Evolutionary conservation across 2,329 filamentous ascomycete genomes (phyloP), one percentile per base, ranked within the genome.

Genomic region (Botryotinia calthae): DNA sequence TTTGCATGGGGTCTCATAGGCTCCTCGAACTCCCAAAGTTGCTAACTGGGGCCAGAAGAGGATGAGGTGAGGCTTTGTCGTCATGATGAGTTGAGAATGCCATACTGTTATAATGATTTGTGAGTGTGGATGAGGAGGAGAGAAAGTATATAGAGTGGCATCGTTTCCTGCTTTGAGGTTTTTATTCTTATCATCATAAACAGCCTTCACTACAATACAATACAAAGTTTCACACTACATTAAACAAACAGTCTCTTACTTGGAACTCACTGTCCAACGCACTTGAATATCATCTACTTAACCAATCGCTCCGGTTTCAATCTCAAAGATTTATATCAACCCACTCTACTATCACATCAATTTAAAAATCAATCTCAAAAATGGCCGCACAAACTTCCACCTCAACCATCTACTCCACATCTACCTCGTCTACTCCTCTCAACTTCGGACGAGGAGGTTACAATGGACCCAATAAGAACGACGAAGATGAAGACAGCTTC

Each of bases 361-460:
- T 56, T 18, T 59, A 54, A 72, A n/a, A 31, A 25, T 54, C n/a
- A 61, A 37, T 28, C 37, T 44, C 46, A n/a, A 67, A 67, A 76
- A 79, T 79, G 78, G 73, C 76, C 46, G 74, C 74, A 70, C 73
- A 73, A 63, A 74, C 69, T 40, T 67, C 40, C 63, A 61, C 70
- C 25, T 67, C 25, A 64, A 72, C 40, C 51, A 22, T 40, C 9
- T 59, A n/a, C 62, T 31, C 28, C 58, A 65, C 42, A 44, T 62
- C 67, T 59, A 70, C 72, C 51, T 64, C 67, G 61, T 70, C 70
- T 59, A 44, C 66, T 37, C 73, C 72, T 37, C 62, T 72, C 25
- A 73, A 76, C 70, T 75, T 69, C 63, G 78, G 78, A 59, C 77
- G 78, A n/a, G 78, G 77, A 28, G 78, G 77, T 31, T 77, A 78